Evolutionary conservation across 2,329 filamentous ascomycete genomes (phyloP).

Genomic region (Alternaria infectoria): DNA sequence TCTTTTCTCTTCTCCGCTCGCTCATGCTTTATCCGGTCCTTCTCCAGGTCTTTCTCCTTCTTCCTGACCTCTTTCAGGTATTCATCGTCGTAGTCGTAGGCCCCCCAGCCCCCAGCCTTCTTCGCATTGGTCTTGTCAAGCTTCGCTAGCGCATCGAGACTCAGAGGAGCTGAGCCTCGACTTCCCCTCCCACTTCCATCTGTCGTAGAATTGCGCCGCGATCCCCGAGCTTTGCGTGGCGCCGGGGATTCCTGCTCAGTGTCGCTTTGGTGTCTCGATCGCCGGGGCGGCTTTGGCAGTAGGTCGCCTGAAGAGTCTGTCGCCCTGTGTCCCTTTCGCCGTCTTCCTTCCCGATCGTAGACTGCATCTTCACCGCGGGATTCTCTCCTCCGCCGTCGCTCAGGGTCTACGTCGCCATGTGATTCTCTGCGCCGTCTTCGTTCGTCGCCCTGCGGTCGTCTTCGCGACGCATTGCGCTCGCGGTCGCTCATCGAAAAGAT

Average conservation of each 20-base stretch:
- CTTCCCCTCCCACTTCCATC: constrained; percentile 40
- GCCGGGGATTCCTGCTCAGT: constrained; percentile 37
- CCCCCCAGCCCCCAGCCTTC: constrained; percentile 50
- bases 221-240: constrained; percentile 28
- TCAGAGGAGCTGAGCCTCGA: constrained; percentile 48
- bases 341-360: constrained; percentile 36
- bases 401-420: constrained; percentile 30
- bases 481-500: constrained; percentile 26
- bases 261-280: constrained; percentile 35
- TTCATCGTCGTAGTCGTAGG: constrained; percentile 50
- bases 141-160: constrained; percentile 67
- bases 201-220: constrained; percentile 29
- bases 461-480: constrained; percentile 28
- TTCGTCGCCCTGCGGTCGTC: constrained; percentile 34
- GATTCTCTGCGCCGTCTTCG: constrained; percentile 39
- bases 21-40: constrained; percentile 41
- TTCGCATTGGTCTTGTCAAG: constrained; percentile 69
- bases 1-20: constrained; percentile 48
- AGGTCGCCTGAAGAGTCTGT: constrained; percentile 49
- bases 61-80: constrained; percentile 47
- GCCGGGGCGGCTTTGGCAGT: constrained; percentile 33
- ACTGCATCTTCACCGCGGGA: constrained; percentile 23
- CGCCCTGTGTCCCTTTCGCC: constrained; percentile 45
- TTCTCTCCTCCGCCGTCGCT: constrained; percentile 27
- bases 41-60: constrained; percentile 46